Percentiles rank a stretch among this genome's conserved stretches.
phyloP scores from a whole-genome alignment of 208 protist species.

The Cochliopodium minus region DNA sequence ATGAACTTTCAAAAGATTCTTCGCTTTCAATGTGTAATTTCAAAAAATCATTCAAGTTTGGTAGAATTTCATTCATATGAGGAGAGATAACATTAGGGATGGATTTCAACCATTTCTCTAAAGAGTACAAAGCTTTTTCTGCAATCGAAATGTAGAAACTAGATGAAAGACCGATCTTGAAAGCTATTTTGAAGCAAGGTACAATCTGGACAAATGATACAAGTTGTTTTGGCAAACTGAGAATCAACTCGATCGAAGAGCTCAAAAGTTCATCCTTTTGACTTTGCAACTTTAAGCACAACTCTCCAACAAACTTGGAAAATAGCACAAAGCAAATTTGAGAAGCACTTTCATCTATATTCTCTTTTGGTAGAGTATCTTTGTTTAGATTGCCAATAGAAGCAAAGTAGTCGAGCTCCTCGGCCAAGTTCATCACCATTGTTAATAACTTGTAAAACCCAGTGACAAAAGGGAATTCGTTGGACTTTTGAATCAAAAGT shows the following conservation, averaged over 20 bases:
- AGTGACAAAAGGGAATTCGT: conserved; percentile 19
- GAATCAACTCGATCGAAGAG: conserved; percentile 20
- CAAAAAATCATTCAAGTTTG: no score
- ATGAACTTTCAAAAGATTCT: conserved; percentile 1
- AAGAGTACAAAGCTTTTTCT: conserved; percentile 22
- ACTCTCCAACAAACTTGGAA: conserved; percentile 17
- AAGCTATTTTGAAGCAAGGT: conserved; percentile 19
- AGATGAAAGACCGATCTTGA: conserved; percentile 25
- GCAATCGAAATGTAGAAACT: conserved; percentile 37
- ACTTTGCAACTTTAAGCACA: conserved; percentile 4
- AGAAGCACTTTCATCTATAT: not conserved
- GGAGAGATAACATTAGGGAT: no score
- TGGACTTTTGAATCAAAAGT: not conserved
- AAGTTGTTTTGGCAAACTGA: conserved; percentile 22
- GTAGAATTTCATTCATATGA: no score
- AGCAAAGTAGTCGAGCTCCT: not conserved
- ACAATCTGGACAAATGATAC: conserved; percentile 15
- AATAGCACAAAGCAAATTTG: conserved; percentile 2
- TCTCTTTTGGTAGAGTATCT: not conserved
- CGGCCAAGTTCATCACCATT: conserved; percentile 13
- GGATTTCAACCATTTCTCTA: conserved; percentile 27
- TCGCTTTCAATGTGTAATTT: not conserved
- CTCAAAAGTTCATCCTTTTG: conserved; percentile 30
- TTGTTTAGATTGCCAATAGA: conserved; percentile 8
- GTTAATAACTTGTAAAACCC: conserved; percentile 34